Evolutionary conservation across 163 green algal species (phyloP), one percentile per base, ranked within the genome.

Genomic region (Chloroidium sp.): DNA sequence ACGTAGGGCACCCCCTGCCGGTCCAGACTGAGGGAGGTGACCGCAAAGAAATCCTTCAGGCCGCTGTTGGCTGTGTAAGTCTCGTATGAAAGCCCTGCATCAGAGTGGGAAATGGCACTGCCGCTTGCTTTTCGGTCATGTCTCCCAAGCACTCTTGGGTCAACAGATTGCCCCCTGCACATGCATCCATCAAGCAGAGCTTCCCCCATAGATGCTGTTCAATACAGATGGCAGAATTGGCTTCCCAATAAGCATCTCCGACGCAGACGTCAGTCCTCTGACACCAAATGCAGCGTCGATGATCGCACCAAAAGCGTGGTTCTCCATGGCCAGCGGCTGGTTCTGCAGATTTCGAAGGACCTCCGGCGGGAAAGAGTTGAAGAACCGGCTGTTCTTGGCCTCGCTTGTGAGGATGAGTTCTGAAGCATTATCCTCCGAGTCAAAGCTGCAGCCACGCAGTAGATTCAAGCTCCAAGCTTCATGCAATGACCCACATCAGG

Each of bases 321-420:
- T 97, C 84, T 97, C 87, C 89, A 96, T 95, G 10, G 93, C 91
- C 62, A 95, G 90, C 0, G 92, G 85, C 75, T 86, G 80, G 76
- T 89, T 84, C 80, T 93, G 86, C 79, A 95, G 83, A 78, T 87
- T 79, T 3, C 79, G 59, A n/a, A 88, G 74, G 77, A 97, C 86
- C n/a, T 91, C 82, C 2, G 78, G 61, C 14, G 91, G 90, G 83
- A 96, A 82, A 12, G 79, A 78, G n/a, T 57, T 72, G 62, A 96
- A 88, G 85, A 97, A 92, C 67, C 85, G 84, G 78, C 86, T 93
- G 79, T 93, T 86, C 81, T 93, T 83, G 0, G 90, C 88, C 59
- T 95, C 90, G 69, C 85, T 69, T 57, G 82, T 83, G 59, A 86
- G 58, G 3, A 75, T 69, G 59, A 86, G 69, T 6, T 74, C 75